Conservation (phyloP, 129 eudicot species). For the Arctium minus region DNA sequence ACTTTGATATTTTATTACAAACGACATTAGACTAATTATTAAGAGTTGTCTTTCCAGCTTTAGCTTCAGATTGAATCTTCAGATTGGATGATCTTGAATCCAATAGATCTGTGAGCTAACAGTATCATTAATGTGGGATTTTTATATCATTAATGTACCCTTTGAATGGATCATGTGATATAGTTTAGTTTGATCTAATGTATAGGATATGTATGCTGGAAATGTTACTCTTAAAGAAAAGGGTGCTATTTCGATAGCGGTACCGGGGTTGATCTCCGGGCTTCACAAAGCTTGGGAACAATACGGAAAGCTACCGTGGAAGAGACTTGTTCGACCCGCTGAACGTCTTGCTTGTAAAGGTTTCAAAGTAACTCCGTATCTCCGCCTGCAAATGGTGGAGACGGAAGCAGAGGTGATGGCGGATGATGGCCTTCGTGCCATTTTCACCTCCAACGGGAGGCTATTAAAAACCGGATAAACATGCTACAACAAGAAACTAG, state of each 20-base stretch:
- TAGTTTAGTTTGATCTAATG: neutral
- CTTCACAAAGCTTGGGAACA: slow-evolving; percentile 45
- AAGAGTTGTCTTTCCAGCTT: too few relatives aligned
- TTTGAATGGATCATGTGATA: neutral
- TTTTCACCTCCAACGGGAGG: slow-evolving; percentile 37
- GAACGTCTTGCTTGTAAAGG: slow-evolving; percentile 39
- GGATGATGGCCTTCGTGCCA: slow-evolving; percentile 43
- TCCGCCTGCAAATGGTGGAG: slow-evolving; percentile 38
- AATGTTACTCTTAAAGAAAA: slow-evolving; percentile 23
- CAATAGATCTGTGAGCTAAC: too few relatives aligned
- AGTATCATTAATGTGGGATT: too few relatives aligned
- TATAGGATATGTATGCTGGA: slow-evolving; percentile 45
- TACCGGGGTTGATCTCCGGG: slow-evolving; percentile 58
- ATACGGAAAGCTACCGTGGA: slow-evolving; percentile 55
- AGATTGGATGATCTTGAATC: too few relatives aligned
- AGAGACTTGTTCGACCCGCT: slow-evolving; percentile 43
- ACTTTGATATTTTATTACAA: too few relatives aligned
- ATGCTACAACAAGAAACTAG: slow-evolving; percentile 28
- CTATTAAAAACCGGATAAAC: slow-evolving; percentile 39
- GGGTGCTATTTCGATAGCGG: slow-evolving; percentile 50
- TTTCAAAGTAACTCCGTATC: slow-evolving; percentile 43
- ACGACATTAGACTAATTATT: too few relatives aligned
- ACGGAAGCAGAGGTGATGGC: slow-evolving; percentile 30
- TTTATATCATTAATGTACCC: neutral
- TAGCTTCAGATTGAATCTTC: too few relatives aligned